Base-by-base conservation (phyloP, 2,329 filamentous ascomycete species). In the Dactylellina haptotyla region DNA sequence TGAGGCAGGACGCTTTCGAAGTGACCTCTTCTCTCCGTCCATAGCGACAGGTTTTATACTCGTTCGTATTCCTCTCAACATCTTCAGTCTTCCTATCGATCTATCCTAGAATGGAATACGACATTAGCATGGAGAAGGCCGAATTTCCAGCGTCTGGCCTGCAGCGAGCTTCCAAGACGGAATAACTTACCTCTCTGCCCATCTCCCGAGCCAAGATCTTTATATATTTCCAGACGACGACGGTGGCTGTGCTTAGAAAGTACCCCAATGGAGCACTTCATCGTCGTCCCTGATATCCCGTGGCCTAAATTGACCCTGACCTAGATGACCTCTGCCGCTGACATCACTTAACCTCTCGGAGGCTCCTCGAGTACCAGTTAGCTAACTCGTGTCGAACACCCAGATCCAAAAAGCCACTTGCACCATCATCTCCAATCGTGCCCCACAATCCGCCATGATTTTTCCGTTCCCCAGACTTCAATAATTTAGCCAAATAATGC, bases 401-500 rank as follows among this genome's bases (percentile, higher is more conserved):
- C 32, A 54, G 39, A 30, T 18, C 18, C 18, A n/a, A 46, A 46
- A 54, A 39, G 16, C 32, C 25, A 41, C 45, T 37, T 4, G 20
- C 23, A 16, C 12, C 37, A 20, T 56, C 25, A 20, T 18, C 30
- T 46, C 14, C n/a, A n/a, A n/a, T n/a, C n/a, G 9, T 5, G 23
- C 3, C 28, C 3, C 48, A 39, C 10, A 37, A 9, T 3, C 8
- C n/a, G 48, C 2, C 30, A 43, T 41, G 63, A 67, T 67, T 59
- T 67, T 41, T 67, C 63, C 63, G 63, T 59, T 58, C 51, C 51
- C 62, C 34, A 56, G 51, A 57, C 26, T 57, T 25, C 18, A 41
- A 14, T 20, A 45, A 59, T 67, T 59, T 67, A 67, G 63, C 43
- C 63, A 67, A 46, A 65, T 43, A 59, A 25, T 20, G n/a, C 3